Conservation (phyloP, 148 eudicot species). For the Simmondsia chinensis region DNA sequence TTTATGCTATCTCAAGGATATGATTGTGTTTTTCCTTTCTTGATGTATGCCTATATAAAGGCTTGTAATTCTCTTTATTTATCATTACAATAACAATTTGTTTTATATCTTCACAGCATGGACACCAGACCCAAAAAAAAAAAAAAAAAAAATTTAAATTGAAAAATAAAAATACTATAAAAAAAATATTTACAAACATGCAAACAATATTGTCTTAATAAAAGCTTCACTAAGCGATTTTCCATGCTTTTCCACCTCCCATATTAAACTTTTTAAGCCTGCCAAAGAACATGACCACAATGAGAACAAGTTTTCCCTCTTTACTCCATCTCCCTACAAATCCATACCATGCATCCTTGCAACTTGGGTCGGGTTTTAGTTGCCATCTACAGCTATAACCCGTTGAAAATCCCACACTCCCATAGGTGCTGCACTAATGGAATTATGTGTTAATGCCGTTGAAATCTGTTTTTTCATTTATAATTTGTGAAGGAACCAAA, state of each 20-base stretch:
- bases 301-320: slow-evolving; percentile 37
- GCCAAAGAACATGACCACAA: slow-evolving; percentile 56
- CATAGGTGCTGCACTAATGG: slow-evolving; percentile 40
- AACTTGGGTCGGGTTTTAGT: slow-evolving; percentile 19
- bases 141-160: too few species aligned
- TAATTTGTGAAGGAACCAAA: not conserved
- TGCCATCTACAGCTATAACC: slow-evolving; percentile 52
- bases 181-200: too few species aligned
- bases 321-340: slow-evolving; percentile 50
- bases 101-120: too few species aligned
- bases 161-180: too few species aligned
- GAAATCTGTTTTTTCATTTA: not conserved
- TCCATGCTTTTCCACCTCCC: slow-evolving; percentile 72
- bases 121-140: too few species aligned
- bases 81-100: too few species aligned
- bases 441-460: not conserved
- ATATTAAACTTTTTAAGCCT: slow-evolving; percentile 49
- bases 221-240: slow-evolving; percentile 11
- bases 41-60: too few species aligned
- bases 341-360: slow-evolving; percentile 39
- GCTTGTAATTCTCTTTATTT: too few species aligned
- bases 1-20: too few species aligned
- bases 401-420: slow-evolving; percentile 56
- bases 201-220: too few species aligned
- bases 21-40: too few species aligned